A percentile compares a stretch with the other conserved stretches of the same genome.
These are phyloP conservation scores for Rostrohypoxylon terebratum DNA, from an alignment of 495 filamentous ascomycete species.

Conservation along the genomic window DNA sequence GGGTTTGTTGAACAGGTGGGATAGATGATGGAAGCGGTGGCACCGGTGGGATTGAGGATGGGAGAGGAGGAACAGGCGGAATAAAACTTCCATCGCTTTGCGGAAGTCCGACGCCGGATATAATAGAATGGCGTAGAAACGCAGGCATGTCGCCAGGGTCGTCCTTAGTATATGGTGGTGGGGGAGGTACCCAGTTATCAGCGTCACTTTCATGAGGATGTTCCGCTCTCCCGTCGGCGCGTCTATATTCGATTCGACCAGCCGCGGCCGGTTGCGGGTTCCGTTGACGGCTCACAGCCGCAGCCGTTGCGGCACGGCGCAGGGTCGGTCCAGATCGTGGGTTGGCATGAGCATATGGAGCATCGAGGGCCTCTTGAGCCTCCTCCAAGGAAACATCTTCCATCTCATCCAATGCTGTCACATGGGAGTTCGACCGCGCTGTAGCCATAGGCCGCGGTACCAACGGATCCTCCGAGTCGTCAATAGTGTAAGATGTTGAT, in stretches of 20 bases:
- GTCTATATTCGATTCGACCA: conserved; percentile 60
- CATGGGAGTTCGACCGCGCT: conserved; percentile 31
- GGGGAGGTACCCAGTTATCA: conserved; percentile 92
- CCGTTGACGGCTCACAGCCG: conserved; percentile 73
- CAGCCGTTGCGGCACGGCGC: conserved; percentile 81
- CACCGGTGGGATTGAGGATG: conserved; percentile 48
- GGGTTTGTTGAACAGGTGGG: background rate
- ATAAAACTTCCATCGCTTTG: conserved; percentile 31
- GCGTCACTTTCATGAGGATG: conserved; percentile 90
- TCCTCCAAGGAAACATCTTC: conserved; percentile 56
- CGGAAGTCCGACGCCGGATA: conserved; percentile 31
- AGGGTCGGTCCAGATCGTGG: conserved; percentile 82
- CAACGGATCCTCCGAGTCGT: conserved; percentile 57
- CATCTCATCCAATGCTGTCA: conserved; percentile 21
- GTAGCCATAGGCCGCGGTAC: conserved; percentile 55
- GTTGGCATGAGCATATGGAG: conserved; percentile 81
- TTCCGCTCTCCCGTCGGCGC: conserved; percentile 73
- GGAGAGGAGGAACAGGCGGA: conserved; percentile 49
- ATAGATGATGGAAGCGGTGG: conserved; percentile 37
- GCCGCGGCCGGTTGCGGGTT: conserved; percentile 61
- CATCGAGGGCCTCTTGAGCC: conserved; percentile 69
- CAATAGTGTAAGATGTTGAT: conserved; percentile 48
- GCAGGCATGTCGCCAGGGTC: conserved; percentile 67
- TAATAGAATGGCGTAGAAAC: conserved; percentile 57
- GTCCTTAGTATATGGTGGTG: conserved; percentile 85